phyloP scores from a whole-genome alignment of 495 filamentous ascomycete genomes.

The Saxophila tyrrhenica region DNA sequence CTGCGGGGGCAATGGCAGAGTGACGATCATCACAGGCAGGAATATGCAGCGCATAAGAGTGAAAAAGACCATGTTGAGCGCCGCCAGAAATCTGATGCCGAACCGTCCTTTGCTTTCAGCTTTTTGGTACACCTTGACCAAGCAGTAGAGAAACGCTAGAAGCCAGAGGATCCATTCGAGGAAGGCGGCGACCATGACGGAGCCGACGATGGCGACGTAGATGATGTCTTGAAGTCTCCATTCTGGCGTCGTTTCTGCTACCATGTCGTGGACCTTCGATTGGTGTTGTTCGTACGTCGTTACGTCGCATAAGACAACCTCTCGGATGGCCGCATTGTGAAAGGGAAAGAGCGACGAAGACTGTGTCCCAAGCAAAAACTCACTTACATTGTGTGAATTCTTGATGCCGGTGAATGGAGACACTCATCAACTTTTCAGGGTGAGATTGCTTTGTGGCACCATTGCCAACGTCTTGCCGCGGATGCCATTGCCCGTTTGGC shows the following conservation, averaged over 20 bases:
- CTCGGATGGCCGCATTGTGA: too few relatives aligned
- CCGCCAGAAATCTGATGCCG: constrained; percentile 64
- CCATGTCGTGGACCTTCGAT: background rate
- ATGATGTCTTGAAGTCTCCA: constrained; percentile 48
- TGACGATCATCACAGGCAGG: constrained; percentile 89
- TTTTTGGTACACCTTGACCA: constrained; percentile 79
- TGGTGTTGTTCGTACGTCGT: background rate
- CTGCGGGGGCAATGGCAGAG: constrained; percentile 67
- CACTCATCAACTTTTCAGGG: background rate
- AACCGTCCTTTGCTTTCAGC: constrained; percentile 78
- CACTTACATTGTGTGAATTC: background rate
- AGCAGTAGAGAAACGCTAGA: constrained; percentile 81
- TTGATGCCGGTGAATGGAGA: background rate
- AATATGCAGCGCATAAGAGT: constrained; percentile 65
- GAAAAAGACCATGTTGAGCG: constrained; percentile 65
- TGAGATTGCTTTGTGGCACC: background rate
- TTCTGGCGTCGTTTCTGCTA: constrained; percentile 15
- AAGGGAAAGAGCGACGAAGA: too few relatives aligned
- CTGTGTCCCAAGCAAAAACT: too few relatives aligned
- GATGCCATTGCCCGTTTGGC: background rate
- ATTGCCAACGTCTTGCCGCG: background rate
- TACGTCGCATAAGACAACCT: too few relatives aligned
- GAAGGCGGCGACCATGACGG: constrained; percentile 72
- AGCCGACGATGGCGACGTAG: constrained; percentile 71
- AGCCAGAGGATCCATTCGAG: constrained; percentile 95